Evolutionary conservation across 306 rosid species (phyloP).

Genomic region (Rosa multiflora): DNA sequence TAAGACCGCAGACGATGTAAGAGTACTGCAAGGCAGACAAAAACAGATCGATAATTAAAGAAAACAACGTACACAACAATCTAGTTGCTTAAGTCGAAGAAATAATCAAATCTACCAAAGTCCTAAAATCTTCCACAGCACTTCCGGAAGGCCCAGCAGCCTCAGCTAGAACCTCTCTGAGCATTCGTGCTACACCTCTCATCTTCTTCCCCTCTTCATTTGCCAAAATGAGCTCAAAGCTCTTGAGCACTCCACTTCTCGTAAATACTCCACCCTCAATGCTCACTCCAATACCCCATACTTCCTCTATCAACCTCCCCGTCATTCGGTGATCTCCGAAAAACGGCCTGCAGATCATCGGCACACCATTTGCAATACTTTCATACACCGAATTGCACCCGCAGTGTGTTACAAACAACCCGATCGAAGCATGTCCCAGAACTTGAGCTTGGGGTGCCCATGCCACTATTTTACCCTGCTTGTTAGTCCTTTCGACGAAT

Average conservation of each 20-base stretch:
- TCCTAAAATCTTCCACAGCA: slow-evolving; percentile 24
- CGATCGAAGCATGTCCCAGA: slow-evolving; percentile 39
- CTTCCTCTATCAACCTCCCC: slow-evolving; percentile 37
- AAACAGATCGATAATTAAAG: no score
- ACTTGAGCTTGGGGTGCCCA: slow-evolving; percentile 54
- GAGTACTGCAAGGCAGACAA: no score
- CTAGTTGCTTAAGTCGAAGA: not conserved
- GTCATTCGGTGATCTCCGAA: slow-evolving; percentile 43
- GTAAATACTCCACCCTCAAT: slow-evolving; percentile 44
- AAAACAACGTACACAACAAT: no score
- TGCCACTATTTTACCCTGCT: slow-evolving; percentile 36
- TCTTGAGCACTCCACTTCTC: slow-evolving; percentile 35
- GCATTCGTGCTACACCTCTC: slow-evolving; percentile 22
- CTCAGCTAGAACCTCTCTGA: slow-evolving; percentile 19
- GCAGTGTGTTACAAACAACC: slow-evolving; percentile 47
- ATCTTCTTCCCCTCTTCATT: slow-evolving; percentile 36
- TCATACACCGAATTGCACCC: slow-evolving; percentile 48
- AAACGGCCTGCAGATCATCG: slow-evolving; percentile 48
- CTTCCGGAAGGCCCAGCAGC: slow-evolving; percentile 34
- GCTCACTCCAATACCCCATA: slow-evolving; percentile 43
- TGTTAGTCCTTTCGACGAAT: slow-evolving; percentile 36
- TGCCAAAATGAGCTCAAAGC: slow-evolving; percentile 41
- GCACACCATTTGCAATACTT: slow-evolving; percentile 44
- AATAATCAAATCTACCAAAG: slow-evolving; percentile 22
- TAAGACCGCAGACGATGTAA: no score